A percentile compares a stretch with the other conserved stretches of the same genome.
phyloP scores from a whole-genome alignment of 805 yeast genomes.

The Tetrapisispora nanseiensis region DNA sequence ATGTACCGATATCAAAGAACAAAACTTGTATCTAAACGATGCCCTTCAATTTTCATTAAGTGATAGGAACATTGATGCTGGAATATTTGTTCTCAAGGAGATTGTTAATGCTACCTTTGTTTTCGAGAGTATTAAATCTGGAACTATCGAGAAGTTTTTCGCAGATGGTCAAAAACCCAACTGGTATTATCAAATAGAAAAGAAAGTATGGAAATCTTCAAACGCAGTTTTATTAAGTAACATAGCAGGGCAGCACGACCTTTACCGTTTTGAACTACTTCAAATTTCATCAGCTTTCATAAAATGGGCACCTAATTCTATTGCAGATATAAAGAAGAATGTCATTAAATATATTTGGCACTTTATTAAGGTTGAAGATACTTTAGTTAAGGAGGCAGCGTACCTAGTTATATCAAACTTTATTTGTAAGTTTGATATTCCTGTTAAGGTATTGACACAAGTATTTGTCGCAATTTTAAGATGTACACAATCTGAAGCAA shows the following conservation, averaged over 20 bases:
- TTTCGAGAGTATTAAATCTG: slow-evolving; percentile 45
- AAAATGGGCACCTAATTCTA: slow-evolving; percentile 50
- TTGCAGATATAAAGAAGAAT: slow-evolving; percentile 62
- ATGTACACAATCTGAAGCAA: slow-evolving; percentile 77
- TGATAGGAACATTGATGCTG: slow-evolving; percentile 41
- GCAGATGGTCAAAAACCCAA: slow-evolving; percentile 28
- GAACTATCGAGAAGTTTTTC: slow-evolving; percentile 40
- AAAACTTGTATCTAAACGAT: slow-evolving; percentile 42
- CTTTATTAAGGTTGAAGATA: slow-evolving; percentile 79
- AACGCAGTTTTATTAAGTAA: slow-evolving; percentile 37
- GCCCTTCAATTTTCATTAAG: slow-evolving; percentile 43
- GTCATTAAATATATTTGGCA: slow-evolving; percentile 93
- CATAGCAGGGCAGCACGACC: slow-evolving; percentile 62
- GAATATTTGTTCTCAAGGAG: slow-evolving; percentile 50
- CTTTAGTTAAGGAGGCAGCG: slow-evolving; percentile 83
- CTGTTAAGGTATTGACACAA: slow-evolving; percentile 79
- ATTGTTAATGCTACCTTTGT: slow-evolving; percentile 58
- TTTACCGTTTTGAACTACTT: slow-evolving; percentile 63
- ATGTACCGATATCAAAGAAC: slow-evolving; percentile 36
- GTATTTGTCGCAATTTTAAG: slow-evolving; percentile 83
- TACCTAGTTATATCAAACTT: slow-evolving; percentile 81
- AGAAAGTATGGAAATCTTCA: slow-evolving; percentile 61
- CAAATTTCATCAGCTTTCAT: slow-evolving; percentile 73
- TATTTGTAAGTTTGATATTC: slow-evolving; percentile 80
- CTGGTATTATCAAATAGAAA: slow-evolving; percentile 60